A percentile compares a stretch with the other conserved stretches of the same genome.
Conservation (phyloP, 1,284 basidiomycete species). For the Farysia itapuensis region DNA sequence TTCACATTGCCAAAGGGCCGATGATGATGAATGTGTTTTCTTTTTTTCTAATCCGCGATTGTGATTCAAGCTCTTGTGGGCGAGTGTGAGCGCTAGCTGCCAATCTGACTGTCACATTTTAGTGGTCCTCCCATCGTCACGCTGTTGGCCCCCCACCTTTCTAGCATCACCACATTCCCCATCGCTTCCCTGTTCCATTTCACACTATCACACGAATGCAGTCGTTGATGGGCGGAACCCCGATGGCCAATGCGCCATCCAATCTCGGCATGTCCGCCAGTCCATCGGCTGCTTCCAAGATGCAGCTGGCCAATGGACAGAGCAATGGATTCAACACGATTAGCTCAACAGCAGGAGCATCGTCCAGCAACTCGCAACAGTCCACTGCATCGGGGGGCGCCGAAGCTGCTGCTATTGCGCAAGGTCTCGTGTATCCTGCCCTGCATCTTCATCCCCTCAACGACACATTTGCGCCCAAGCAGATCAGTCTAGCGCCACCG, state of each 20-base stretch:
- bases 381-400: slow-evolving; percentile 12
- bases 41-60: too few relatives aligned
- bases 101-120: too few relatives aligned
- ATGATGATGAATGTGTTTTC: too few relatives aligned
- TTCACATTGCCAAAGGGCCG: too few relatives aligned
- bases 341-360: not conserved
- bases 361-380: slow-evolving; percentile 6
- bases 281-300: not conserved
- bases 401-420: slow-evolving; percentile 27
- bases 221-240: slow-evolving; percentile 32
- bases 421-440: slow-evolving; percentile 52
- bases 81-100: too few relatives aligned
- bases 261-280: slow-evolving; percentile 29
- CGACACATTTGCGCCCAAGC: slow-evolving; percentile 93
- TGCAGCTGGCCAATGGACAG: slow-evolving; percentile 1
- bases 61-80: too few relatives aligned
- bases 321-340: not conserved
- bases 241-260: slow-evolving; percentile 42
- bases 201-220: slow-evolving; percentile 11
- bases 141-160: not conserved
- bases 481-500: slow-evolving; percentile 76
- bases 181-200: not conserved
- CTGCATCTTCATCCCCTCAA: slow-evolving; percentile 82
- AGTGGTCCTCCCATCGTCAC: not conserved
- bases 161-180: too few relatives aligned